Conservation (phyloP, 2,329 filamentous ascomycete genomes). For the Cercospora sojina region DNA sequence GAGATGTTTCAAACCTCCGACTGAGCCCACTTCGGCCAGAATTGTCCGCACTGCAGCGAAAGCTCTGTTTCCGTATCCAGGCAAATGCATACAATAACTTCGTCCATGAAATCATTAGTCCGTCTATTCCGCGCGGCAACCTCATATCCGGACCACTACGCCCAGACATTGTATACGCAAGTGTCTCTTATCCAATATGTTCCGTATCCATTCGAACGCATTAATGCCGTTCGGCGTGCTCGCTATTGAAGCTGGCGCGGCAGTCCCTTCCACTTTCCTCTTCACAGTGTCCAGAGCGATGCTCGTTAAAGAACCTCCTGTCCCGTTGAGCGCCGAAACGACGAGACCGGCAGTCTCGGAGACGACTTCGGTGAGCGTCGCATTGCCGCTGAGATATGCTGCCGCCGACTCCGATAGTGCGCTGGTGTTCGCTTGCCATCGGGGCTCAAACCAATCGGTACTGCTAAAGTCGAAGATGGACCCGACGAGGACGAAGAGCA, state of each 20-base stretch:
- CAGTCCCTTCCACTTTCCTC: constrained; percentile 41
- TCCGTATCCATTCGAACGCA: constrained; percentile 82
- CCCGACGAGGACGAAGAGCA: constrained; percentile 90
- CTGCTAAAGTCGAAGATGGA: constrained; percentile 89
- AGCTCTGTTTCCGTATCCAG: background rate
- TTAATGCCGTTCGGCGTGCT: constrained; percentile 58
- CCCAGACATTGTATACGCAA: constrained; percentile 92
- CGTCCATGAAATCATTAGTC: background rate
- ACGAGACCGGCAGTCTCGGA: constrained; percentile 64
- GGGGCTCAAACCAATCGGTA: constrained; percentile 91
- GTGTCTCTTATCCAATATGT: constrained; percentile 75
- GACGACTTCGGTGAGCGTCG: constrained; percentile 46
- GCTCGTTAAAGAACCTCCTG: constrained; percentile 64
- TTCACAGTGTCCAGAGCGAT: constrained; percentile 64
- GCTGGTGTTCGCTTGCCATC: constrained; percentile 40
- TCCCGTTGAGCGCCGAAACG: constrained; percentile 62
- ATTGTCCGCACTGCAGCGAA: background rate
- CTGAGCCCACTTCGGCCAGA: background rate
- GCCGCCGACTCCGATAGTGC: constrained; percentile 41
- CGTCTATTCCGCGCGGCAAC: background rate
- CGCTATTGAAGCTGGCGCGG: constrained; percentile 43
- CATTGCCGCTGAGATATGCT: constrained; percentile 34
- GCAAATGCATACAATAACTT: background rate
- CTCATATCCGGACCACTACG: constrained; percentile 62
- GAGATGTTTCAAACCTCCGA: background rate